Percentiles rank a stretch among this genome's conserved stretches.
Evolutionary conservation across 345 rosid genomes (phyloP).

Genomic region (Syzygium aqueum): DNA sequence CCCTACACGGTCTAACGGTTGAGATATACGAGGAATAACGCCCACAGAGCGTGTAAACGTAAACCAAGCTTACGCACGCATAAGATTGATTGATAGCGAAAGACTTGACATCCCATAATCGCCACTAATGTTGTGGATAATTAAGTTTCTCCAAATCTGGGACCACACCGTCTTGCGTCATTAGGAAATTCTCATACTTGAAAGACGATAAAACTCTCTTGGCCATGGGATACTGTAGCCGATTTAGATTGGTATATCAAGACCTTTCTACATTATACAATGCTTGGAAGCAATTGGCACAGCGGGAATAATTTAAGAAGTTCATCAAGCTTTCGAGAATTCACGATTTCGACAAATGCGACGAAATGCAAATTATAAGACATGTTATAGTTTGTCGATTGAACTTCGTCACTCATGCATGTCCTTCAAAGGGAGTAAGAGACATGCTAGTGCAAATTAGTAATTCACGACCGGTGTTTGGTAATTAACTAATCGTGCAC

Average conservation of each 20-base stretch:
- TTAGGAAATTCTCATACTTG: not conserved
- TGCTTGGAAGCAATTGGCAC: not conserved
- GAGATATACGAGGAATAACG: not conserved
- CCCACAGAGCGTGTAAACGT: not conserved
- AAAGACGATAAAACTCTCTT: not conserved
- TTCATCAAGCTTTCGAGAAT: not conserved
- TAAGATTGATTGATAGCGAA: not conserved
- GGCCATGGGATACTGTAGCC: not conserved
- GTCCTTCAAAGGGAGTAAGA: accelerated
- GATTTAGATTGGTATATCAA: not conserved
- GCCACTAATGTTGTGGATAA: not conserved
- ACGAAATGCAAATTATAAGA: not conserved
- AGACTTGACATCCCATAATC: not conserved
- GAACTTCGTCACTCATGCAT: not conserved
- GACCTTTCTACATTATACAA: not conserved
- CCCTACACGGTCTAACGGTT: not conserved
- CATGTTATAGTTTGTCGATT: not conserved
- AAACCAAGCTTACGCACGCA: not conserved
- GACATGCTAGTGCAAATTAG: not conserved
- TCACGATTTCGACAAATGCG: not conserved
- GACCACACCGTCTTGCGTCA: not conserved
- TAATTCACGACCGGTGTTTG: accelerated
- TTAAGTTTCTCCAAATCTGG: not conserved
- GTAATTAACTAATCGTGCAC: not conserved
- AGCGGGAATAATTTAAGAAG: not conserved